A percentile compares a stretch with the other conserved stretches of the same genome.
phyloP scores from a whole-genome alignment of 2,329 filamentous ascomycete genomes.

The Aspergillus glaucus region DNA sequence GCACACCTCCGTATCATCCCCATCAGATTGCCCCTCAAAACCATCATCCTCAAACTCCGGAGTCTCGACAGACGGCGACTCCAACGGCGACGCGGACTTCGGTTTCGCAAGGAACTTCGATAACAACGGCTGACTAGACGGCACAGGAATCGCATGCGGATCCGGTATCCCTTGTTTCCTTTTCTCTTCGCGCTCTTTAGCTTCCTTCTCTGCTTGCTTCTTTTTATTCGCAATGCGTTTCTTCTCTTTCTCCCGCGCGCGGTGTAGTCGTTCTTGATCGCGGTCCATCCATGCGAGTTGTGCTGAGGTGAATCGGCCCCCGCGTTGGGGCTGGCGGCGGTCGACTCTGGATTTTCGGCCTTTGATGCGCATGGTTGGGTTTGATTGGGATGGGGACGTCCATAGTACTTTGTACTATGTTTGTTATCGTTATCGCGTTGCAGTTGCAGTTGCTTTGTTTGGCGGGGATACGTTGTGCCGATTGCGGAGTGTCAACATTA shows the following conservation, averaged over 20 bases:
- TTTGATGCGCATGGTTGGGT: slow-evolving; percentile 26
- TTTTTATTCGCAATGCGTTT: slow-evolving; percentile 29
- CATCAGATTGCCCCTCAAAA: slow-evolving; percentile 2
- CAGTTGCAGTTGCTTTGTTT: slow-evolving; percentile 1
- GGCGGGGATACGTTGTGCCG: slow-evolving; percentile 29
- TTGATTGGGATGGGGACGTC: slow-evolving; percentile 25
- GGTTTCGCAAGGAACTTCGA: slow-evolving; percentile 24
- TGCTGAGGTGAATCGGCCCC: slow-evolving; percentile 29
- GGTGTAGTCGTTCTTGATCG: slow-evolving; percentile 35
- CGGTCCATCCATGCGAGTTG: slow-evolving; percentile 35
- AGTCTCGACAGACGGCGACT: neutral
- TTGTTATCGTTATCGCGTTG: neutral
- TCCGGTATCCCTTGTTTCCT: slow-evolving; percentile 26
- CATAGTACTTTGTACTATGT: neutral
- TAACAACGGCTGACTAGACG: slow-evolving; percentile 30
- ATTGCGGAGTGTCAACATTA: slow-evolving; percentile 3
- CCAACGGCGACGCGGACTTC: neutral
- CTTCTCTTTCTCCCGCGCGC: slow-evolving; percentile 32
- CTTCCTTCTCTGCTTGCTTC: slow-evolving; percentile 29
- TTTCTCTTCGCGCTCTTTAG: slow-evolving; percentile 27
- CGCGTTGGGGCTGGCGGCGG: slow-evolving; percentile 33
- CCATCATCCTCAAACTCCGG: slow-evolving; percentile 1
- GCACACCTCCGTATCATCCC: neutral
- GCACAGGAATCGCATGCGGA: slow-evolving; percentile 22
- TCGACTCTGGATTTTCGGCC: slow-evolving; percentile 35